These are phyloP conservation scores for Suaeda aralocaspica DNA, from an alignment of 148 eudicot genomes.

Conservation along the genomic window DNA sequence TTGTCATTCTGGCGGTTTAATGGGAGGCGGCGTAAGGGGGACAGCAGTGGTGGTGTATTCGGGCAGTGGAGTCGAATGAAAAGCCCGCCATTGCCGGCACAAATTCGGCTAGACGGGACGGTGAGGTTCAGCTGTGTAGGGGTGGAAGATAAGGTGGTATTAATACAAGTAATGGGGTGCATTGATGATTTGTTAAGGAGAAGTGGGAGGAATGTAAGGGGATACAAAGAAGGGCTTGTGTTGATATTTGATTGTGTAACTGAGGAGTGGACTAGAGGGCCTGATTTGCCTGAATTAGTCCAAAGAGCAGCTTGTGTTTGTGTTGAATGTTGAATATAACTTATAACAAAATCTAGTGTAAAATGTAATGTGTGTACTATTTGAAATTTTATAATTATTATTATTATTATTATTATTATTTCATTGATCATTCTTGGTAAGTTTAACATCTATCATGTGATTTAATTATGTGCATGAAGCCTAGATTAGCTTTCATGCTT, in stretches of 20 bases:
- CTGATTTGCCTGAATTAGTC: constrained; percentile 58
- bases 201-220: constrained; percentile 51
- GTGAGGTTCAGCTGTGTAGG: constrained; percentile 71
- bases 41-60: constrained; percentile 20
- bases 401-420: too few species aligned
- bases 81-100: constrained; percentile 66
- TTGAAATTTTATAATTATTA: too few species aligned
- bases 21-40: constrained; percentile 26
- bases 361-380: too few species aligned
- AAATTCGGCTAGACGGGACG: constrained; percentile 55
- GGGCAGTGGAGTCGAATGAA: constrained; percentile 76
- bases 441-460: too few species aligned
- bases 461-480: too few species aligned
- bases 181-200: constrained; percentile 59
- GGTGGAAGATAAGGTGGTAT: constrained; percentile 66
- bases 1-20: constrained; percentile 74
- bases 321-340: constrained; percentile 48
- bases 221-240: constrained; percentile 51
- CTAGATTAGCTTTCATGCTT: too few species aligned
- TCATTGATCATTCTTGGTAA: too few species aligned
- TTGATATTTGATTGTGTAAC: constrained; percentile 57
- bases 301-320: constrained; percentile 70
- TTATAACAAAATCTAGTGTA: too few species aligned
- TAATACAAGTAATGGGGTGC: constrained; percentile 67
- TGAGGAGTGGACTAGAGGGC: constrained; percentile 67